Evolutionary conservation across 371 early-diverging fungal species (phyloP).

Genomic region (Umbelopsis sp.): DNA sequence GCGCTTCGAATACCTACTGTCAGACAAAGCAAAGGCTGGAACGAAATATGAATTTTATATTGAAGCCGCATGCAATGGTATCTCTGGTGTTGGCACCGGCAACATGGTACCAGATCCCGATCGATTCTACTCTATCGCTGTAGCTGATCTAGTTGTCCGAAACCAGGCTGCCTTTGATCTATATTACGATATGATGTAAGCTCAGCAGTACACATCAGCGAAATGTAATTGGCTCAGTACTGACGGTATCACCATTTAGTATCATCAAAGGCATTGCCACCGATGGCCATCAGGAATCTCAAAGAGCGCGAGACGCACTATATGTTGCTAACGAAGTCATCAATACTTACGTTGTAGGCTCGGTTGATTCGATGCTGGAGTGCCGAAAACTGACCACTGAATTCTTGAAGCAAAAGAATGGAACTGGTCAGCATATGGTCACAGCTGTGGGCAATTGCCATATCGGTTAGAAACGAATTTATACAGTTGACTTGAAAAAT

Average conservation of each 20-base stretch:
- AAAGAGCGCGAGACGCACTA: conserved; percentile 71
- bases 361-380: conserved; percentile 53
- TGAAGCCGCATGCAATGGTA: conserved; percentile 92
- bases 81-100: conserved; percentile 83
- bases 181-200: conserved; percentile 65
- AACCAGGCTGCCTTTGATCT: conserved; percentile 71
- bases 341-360: conserved; percentile 67
- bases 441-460: conserved; percentile 90
- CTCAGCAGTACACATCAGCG: not conserved
- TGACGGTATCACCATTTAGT: conserved; percentile 30
- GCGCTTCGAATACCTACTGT: conserved; percentile 78
- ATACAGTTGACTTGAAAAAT: not conserved
- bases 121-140: conserved; percentile 48
- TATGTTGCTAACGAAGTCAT: conserved; percentile 79
- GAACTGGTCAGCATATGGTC: conserved; percentile 63
- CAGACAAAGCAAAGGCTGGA: conserved; percentile 62
- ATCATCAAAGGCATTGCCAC: conserved; percentile 78
- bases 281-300: conserved; percentile 70
- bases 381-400: conserved; percentile 59
- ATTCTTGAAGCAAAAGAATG: conserved; percentile 69
- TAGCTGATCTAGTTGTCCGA: conserved; percentile 74
- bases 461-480: conserved; percentile 48
- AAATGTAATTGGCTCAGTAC: not conserved
- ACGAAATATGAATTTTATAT: conserved; percentile 75
- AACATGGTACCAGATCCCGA: conserved; percentile 78